Base-by-base conservation (phyloP, 495 filamentous ascomycete species). In the Ramalina intermedia region DNA sequence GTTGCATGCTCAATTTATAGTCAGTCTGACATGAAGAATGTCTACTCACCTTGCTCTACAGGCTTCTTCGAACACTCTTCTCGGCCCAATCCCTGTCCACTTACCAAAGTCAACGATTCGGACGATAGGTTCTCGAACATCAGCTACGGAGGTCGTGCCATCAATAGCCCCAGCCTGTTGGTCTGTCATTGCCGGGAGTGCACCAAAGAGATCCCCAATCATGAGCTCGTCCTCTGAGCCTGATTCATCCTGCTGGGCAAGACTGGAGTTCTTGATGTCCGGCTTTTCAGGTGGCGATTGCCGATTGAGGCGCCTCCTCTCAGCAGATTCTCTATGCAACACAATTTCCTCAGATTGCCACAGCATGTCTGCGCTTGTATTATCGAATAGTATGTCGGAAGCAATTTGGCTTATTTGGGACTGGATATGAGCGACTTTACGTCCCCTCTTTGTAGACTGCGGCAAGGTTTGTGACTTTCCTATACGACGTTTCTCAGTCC, bases 311-410 rank as follows among this genome's bases (percentile, higher is more conserved):
- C 52, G 58, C 43, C 48, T 66, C 24, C 61, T 48, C 29, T 58
- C 58, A 16, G 65, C 58, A n/a, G 62, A 67, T 45, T 78, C 73
- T 54, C 75, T 74, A 50, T 82, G 76, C 13, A 95, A 64, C n/a
- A 74, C 70, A 37, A 82, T 77, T 13, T 75, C 73, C 55, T 77
- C 77, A 1, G 69, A 63, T 46, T 68, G 71, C 91, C 91, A 98
- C 51, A 77, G 62, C 26, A 73, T 70, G 40, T 93, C 79, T 1
- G 88, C 89, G 49, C 84, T 70, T 42, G 74, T 69, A 46, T 76
- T 73, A 58, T 98, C 89, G 58, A 96, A 94, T 8, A 98, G 66
- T 2, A 91, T 72, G 58, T 98, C 91, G 11, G 79, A 79, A 55
- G 87, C 83, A 29, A 96, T 84, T 38, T 74, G 75, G 9, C 78